These are phyloP conservation scores for Penicillium arizonense DNA, from an alignment of 495 filamentous ascomycete species.

Conservation along the genomic window DNA sequence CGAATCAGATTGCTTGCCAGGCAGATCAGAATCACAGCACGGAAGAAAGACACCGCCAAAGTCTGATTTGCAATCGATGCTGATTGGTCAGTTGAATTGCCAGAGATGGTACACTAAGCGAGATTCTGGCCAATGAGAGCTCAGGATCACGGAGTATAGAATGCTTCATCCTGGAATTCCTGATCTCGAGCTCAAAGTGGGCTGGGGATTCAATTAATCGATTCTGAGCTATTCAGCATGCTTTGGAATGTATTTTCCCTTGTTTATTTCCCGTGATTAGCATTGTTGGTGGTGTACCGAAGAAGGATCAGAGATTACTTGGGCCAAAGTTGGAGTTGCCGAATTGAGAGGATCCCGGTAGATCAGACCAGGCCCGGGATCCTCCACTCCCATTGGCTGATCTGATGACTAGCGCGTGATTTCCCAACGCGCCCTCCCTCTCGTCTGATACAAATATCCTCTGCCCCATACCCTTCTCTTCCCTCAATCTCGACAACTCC, in stretches of 20 bases:
- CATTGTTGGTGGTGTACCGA: slow-evolving; percentile 19
- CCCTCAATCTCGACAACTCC: slow-evolving; percentile 36
- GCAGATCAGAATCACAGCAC: slow-evolving; percentile 34
- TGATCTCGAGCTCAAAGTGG: slow-evolving; percentile 38
- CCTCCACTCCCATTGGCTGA: slow-evolving; percentile 42
- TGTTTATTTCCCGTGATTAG: slow-evolving; percentile 18
- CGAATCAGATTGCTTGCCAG: slow-evolving; percentile 20
- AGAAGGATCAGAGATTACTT: slow-evolving; percentile 26
- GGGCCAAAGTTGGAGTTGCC: slow-evolving; percentile 18
- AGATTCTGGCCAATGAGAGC: slow-evolving; percentile 40
- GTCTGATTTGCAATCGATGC: slow-evolving; percentile 28
- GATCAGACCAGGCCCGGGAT: slow-evolving; percentile 33
- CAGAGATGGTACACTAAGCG: slow-evolving; percentile 34
- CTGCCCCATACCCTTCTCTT: slow-evolving; percentile 29
- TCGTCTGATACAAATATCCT: slow-evolving; percentile 48
- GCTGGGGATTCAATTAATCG: slow-evolving; percentile 15
- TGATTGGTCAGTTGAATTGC: slow-evolving; percentile 11
- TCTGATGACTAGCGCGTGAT: slow-evolving; percentile 41
- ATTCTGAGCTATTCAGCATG: slow-evolving; percentile 11
- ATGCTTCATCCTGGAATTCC: slow-evolving; percentile 26
- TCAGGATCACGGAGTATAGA: slow-evolving; percentile 41
- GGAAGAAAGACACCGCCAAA: slow-evolving; percentile 37
- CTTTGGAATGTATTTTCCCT: slow-evolving; percentile 15
- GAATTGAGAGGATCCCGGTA: slow-evolving; percentile 27
- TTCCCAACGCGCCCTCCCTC: slow-evolving; percentile 31